Evolutionary conservation across 768 basidiomycete genomes (phyloP).

Genomic region (Leccinum rimulosum): DNA sequence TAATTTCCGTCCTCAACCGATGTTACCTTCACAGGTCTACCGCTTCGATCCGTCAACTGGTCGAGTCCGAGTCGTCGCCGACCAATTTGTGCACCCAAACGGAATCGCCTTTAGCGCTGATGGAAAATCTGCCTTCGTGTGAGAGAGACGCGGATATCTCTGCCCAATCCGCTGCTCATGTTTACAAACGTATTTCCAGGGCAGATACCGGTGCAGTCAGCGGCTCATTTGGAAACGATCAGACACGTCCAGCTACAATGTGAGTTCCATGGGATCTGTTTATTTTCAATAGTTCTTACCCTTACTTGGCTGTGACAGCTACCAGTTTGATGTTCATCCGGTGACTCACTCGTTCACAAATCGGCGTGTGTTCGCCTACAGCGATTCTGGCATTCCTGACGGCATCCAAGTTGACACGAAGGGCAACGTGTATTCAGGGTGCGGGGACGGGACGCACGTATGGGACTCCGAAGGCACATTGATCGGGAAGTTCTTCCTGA

Average conservation of each 20-base stretch:
- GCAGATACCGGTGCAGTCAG: conserved; percentile 33
- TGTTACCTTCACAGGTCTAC: conserved; percentile 75
- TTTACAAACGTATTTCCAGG: conserved; percentile 23
- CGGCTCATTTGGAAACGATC: conserved; percentile 50
- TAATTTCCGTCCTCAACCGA: conserved; percentile 63
- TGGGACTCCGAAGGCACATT: conserved; percentile 54
- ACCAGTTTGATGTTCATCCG: conserved; percentile 65
- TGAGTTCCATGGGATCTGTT: conserved; percentile 32
- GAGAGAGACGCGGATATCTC: conserved; percentile 12
- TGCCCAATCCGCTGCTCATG: neutral
- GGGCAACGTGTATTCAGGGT: conserved; percentile 67
- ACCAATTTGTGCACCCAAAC: conserved; percentile 51
- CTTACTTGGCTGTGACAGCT: conserved; percentile 37
- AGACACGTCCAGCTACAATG: conserved; percentile 69
- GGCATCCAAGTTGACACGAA: conserved; percentile 62
- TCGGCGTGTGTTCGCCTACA: conserved; percentile 65
- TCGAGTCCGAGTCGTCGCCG: conserved; percentile 67
- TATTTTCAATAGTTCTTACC: neutral
- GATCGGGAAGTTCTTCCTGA: conserved; percentile 33
- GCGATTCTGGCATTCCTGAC: conserved; percentile 65
- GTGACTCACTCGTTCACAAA: conserved; percentile 52
- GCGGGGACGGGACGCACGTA: conserved; percentile 69
- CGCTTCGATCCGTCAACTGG: conserved; percentile 65
- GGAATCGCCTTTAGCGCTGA: neutral
- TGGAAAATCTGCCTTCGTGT: conserved; percentile 56